Percentiles rank a stretch among this genome's conserved stretches.
Evolutionary conservation across 2,329 filamentous ascomycete genomes (phyloP).

Genomic region (Diaporthe citriasiana): DNA sequence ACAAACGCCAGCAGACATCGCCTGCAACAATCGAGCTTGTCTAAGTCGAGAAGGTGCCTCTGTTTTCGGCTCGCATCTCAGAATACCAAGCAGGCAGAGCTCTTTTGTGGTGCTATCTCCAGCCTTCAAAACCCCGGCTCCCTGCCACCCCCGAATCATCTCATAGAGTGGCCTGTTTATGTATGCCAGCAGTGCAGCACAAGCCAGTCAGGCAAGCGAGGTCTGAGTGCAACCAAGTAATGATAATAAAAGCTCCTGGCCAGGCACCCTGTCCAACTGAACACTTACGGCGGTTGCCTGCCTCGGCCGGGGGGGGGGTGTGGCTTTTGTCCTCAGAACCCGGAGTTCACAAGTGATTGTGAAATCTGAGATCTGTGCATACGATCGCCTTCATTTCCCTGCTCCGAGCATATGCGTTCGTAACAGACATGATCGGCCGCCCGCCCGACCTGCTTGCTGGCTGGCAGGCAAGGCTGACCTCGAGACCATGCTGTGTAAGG

Average conservation of each 20-base stretch:
- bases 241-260: conserved; percentile 4
- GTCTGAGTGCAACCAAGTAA: neutral
- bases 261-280: neutral
- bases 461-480: conserved; percentile 15
- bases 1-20: conserved; percentile 34
- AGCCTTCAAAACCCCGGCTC: conserved; percentile 23
- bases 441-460: neutral
- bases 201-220: conserved; percentile 11
- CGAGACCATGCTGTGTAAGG: neutral
- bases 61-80: conserved; percentile 16
- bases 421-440: neutral
- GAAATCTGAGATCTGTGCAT: neutral
- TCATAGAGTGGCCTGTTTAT: conserved; percentile 14
- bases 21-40: conserved; percentile 35
- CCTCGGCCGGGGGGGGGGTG: neutral
- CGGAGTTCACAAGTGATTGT: neutral
- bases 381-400: conserved; percentile 2
- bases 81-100: conserved; percentile 26
- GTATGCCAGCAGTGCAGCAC: neutral
- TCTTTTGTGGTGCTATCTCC: conserved; percentile 30
- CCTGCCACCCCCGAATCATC: conserved; percentile 9
- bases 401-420: neutral
- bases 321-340: neutral
- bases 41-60: conserved; percentile 42
- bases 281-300: conserved; percentile 13